Conservation (phyloP, 148 eudicot species). For the Mesembryanthemum crystallinum region DNA sequence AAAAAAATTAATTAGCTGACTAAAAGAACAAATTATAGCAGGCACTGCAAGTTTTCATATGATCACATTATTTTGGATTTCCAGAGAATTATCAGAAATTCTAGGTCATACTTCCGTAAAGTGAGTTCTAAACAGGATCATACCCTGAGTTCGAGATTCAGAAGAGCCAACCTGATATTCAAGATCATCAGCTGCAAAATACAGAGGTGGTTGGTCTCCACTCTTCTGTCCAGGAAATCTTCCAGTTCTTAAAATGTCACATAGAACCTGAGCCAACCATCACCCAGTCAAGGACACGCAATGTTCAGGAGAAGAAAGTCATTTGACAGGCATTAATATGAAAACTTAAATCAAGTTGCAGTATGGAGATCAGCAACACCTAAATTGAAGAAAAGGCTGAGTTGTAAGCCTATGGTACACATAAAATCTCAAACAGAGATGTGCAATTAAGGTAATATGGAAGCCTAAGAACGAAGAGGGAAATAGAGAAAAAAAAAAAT, state of each 20-base stretch:
- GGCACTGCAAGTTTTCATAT: not conserved
- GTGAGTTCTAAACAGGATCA: not conserved
- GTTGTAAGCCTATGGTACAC: not conserved
- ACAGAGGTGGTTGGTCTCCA: constrained; percentile 45
- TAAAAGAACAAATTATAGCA: no score
- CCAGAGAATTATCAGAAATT: not conserved
- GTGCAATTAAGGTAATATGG: not conserved
- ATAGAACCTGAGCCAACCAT: constrained; percentile 43
- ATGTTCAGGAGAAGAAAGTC: not conserved
- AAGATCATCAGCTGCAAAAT: constrained; percentile 59
- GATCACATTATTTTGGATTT: not conserved
- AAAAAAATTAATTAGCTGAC: not conserved
- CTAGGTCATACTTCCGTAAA: constrained; percentile 15
- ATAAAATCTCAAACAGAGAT: not conserved
- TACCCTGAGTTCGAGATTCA: not conserved
- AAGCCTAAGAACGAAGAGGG: not conserved
- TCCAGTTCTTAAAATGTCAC: constrained; percentile 55
- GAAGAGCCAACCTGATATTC: constrained; percentile 49
- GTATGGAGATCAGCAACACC: no score
- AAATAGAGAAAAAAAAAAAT: not conserved
- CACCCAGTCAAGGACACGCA: constrained; percentile 11
- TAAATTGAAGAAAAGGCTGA: not conserved
- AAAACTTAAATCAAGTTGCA: not conserved
- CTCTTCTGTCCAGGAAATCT: constrained; percentile 40
- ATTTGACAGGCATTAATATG: not conserved